phyloP scores from a whole-genome alignment of 2,329 filamentous ascomycete genomes.

The Helotiales sp. region DNA sequence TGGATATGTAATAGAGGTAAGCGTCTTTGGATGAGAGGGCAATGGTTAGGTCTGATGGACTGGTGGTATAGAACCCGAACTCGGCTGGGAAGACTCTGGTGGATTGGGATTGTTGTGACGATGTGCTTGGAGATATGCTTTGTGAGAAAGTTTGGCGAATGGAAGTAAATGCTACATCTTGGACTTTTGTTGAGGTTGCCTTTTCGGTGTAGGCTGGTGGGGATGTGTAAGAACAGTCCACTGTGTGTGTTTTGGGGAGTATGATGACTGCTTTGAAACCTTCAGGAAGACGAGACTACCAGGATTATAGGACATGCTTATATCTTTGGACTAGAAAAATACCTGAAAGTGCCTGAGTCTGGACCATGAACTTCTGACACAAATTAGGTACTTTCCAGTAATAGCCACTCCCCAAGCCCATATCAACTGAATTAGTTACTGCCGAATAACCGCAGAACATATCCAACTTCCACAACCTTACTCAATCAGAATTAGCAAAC shows the following conservation, averaged over 20 bases:
- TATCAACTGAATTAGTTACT: background rate
- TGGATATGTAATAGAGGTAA: background rate
- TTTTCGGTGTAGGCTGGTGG: background rate
- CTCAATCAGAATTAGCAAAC: background rate
- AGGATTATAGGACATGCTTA: background rate
- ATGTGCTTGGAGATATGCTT: background rate
- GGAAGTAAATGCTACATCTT: background rate
- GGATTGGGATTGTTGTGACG: background rate
- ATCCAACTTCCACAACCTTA: background rate
- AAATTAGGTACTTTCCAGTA: background rate
- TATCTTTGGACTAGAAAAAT: background rate
- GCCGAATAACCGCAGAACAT: background rate
- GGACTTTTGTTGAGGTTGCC: background rate
- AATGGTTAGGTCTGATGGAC: background rate
- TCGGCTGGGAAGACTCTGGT: background rate
- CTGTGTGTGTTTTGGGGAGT: background rate
- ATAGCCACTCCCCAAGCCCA: background rate
- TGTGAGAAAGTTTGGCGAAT: background rate
- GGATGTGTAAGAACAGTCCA: background rate
- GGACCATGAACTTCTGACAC: background rate
- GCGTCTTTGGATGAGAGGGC: background rate
- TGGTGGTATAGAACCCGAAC: background rate
- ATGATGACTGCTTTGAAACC: background rate
- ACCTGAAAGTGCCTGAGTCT: background rate
- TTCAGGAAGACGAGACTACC: background rate